Evolutionary conservation across 306 rosid genomes (phyloP), one percentile per base, ranked within the genome.

Genomic region (Trifolium dubium): DNA sequence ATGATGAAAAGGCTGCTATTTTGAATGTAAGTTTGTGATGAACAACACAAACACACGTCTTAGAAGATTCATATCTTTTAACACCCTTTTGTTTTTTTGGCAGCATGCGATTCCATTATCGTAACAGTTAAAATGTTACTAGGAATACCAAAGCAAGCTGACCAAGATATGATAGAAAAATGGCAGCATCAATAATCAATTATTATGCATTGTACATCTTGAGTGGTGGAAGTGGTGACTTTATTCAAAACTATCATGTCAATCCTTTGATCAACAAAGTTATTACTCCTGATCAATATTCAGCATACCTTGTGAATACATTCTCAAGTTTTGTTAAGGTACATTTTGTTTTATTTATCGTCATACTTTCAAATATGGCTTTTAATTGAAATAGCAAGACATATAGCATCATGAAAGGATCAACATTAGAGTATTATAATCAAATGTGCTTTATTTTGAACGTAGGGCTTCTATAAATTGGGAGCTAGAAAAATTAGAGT

Each of bases 401-500:
- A 37, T 37, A 37, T 3, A 60, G 23, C 29, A 17, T 54, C 39
- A 6, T 35, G 39, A 35, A 35, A 35, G 8, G 39, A 35, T 5
- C 39, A 35, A 35, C 39, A 35, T 35, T 9, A 7, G 8, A 54
- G 9, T 8, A 54, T 3, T 29, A 19, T 55, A 10, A 18, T 23
- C 54, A 54, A 73, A 28, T 63, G 47, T 37, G 67, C 13, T 46
- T 54, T 73, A 66, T 65, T 31, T 74, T 75, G 39, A 76, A 77
- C 76, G 69, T 76, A 94, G 99, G 81, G 41, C 17, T 83, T 90
- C 88, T 88, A 92, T 76, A 88, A 86, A 30, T 83, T 86, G 66
- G 97, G 99, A 84, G 99, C 89, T 4, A 92, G 98, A 75, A 90
- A 81, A 79, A 63, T 94, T 62, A 96, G 99, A 64, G 99, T 88